These are phyloP conservation scores for Raddia guianensis DNA, from an alignment of 176 grass and related monocot species.

Conservation along the genomic window DNA sequence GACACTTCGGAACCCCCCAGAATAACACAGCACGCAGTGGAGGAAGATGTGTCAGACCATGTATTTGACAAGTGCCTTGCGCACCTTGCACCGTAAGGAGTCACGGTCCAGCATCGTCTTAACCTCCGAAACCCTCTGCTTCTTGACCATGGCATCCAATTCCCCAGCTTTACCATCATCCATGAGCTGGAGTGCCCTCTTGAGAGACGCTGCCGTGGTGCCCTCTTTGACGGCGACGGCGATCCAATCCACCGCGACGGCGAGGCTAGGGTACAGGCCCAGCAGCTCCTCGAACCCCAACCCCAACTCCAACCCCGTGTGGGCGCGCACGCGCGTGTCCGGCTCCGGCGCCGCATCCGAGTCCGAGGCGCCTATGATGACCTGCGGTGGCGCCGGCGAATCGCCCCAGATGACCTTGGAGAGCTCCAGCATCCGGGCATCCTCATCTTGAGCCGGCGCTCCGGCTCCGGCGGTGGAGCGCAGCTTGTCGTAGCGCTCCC, in stretches of 20 bases:
- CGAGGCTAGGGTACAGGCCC: conserved; percentile 30
- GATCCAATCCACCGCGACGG: background rate
- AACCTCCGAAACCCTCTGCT: background rate
- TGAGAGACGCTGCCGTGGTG: background rate
- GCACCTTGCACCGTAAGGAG: background rate
- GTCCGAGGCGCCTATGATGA: too few species aligned
- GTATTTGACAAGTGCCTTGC: background rate
- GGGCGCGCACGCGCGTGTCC: too few species aligned
- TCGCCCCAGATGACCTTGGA: background rate
- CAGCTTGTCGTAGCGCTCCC: background rate
- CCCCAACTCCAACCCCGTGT: too few species aligned
- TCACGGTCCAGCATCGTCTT: background rate
- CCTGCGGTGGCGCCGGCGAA: too few species aligned
- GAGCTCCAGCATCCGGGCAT: background rate
- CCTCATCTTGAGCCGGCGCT: too few species aligned
- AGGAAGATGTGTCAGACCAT: background rate
- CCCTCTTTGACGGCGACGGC: too few species aligned
- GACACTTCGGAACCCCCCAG: too few species aligned
- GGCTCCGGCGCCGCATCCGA: background rate
- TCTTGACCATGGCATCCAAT: conserved; percentile 28
- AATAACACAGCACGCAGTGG: background rate
- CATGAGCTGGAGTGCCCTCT: conserved; percentile 14
- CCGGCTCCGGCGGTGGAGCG: background rate
- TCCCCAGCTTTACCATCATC: background rate
- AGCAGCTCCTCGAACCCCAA: too few species aligned